Base-by-base conservation (phyloP, 768 basidiomycete species). In the Xerocomus potaroensis region DNA sequence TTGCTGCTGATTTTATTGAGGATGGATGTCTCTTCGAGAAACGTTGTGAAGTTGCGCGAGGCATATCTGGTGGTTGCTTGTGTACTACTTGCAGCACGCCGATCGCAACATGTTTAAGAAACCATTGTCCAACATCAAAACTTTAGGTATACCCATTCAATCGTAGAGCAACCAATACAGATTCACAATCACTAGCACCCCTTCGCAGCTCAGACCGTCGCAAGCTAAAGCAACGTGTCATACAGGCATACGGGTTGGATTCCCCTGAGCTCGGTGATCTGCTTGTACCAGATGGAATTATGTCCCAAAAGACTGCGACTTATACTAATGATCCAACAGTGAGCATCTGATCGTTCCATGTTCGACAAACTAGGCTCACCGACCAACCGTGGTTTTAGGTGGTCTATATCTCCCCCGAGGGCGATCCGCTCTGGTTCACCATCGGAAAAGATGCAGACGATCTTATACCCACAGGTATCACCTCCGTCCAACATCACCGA, bases 341-440 rank as follows among this genome's bases (percentile, higher is more conserved):
- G 27, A 44, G 61, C 43, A 38, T 33, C 30, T 7, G 2, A 46
- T 10, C 42, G 1, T 12, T 8, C 15, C 29, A 15, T 9, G 3
- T 22, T 41, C 4, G 19, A 40, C n/a, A n/a, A n/a, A n/a, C 19
- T 12, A 7, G 6, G 18, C 18, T 4, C 11, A 43, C 31, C 30
- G 27, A 16, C 2, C 22, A 22, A 5, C 23, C 15, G 5, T 27
- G 35, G 51, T 36, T 43, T n/a, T 19, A 89, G 88, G 70, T 81
- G 16, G 72, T 75, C 1, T 89, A 88, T 64, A 58, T 87, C 15
- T 74, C 79, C 8, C 65, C 76, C 5, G 76, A 79, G 18, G 83
- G 84, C 18, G 79, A 85, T 54, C 89, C 89, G 0, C 65, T 90
- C 27, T 91, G 89, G 88, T 87, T 91, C 54, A 79, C 78, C 0